Conservation (phyloP, 164 flowering plant genomes). For the Cinnamomum micranthum region DNA sequence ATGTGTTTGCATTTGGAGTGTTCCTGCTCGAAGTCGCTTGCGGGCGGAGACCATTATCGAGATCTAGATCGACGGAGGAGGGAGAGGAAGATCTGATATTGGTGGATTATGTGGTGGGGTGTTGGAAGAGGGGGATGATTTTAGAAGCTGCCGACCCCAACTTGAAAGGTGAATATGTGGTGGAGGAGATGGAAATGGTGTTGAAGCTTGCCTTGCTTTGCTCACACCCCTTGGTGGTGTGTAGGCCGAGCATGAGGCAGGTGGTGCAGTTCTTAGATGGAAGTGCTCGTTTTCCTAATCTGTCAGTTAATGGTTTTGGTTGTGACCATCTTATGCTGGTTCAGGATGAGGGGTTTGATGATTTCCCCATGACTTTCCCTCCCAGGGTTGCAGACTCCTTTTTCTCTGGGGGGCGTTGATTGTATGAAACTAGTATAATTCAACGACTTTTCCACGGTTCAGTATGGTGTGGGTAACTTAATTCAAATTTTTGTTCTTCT, state of each 20-base stretch:
- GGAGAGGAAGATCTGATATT: not conserved
- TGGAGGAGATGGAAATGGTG: slow-evolving; percentile 19
- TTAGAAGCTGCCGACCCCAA: slow-evolving; percentile 17
- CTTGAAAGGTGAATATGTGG: not conserved
- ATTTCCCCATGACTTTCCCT: not conserved
- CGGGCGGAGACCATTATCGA: slow-evolving; percentile 15
- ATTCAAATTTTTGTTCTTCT: too few species aligned
- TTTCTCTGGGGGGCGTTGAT: slow-evolving; percentile 4
- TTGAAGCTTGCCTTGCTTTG: slow-evolving; percentile 22
- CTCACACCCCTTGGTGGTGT: slow-evolving; percentile 4
- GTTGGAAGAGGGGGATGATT: slow-evolving; percentile 13
- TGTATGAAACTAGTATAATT: not conserved
- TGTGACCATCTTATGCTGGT: not conserved
- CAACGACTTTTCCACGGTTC: too few species aligned
- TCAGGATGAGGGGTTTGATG: not conserved
- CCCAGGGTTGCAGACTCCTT: not conserved
- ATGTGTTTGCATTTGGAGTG: slow-evolving; percentile 21
- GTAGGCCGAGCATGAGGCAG: slow-evolving; percentile 19
- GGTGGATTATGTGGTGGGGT: slow-evolving; percentile 17
- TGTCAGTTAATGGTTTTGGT: not conserved
- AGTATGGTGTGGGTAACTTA: too few species aligned
- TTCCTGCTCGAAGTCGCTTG: slow-evolving; percentile 23
- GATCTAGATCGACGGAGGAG: not conserved
- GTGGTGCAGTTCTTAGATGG: slow-evolving; percentile 16
- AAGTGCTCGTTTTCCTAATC: not conserved